These are phyloP conservation scores for Aspergillus nidulans DNA, from an alignment of 495 filamentous ascomycete genomes.

Conservation along the genomic window DNA sequence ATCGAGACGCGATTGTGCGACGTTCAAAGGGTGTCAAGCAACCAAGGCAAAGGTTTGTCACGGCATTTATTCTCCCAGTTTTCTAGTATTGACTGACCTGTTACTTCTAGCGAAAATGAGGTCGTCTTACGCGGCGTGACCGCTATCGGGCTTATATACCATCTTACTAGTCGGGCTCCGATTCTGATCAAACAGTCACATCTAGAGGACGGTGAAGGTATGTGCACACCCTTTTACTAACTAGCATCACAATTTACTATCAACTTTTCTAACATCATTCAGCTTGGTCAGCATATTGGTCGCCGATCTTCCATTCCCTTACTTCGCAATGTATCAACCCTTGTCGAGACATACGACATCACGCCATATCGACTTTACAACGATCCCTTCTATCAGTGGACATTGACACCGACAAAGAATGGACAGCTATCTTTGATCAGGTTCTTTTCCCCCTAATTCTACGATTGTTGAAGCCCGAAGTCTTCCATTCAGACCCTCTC, in stretches of 20 bases:
- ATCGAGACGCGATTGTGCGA: constrained; percentile 56
- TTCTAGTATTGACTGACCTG: not conserved
- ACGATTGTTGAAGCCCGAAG: constrained; percentile 86
- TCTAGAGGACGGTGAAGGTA: constrained; percentile 80
- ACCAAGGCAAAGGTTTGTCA: constrained; percentile 53
- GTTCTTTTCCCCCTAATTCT: constrained; percentile 93
- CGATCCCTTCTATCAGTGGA: constrained; percentile 78
- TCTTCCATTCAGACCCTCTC: constrained; percentile 84
- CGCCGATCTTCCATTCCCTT: constrained; percentile 84
- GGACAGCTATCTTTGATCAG: constrained; percentile 91
- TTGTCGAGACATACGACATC: constrained; percentile 85
- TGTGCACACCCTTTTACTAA: constrained; percentile 9
- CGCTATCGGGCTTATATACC: constrained; percentile 73
- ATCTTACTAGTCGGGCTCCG: constrained; percentile 75
- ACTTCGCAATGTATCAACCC: constrained; percentile 91
- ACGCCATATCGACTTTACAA: constrained; percentile 84
- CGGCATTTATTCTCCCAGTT: not conserved
- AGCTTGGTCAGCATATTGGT: constrained; percentile 99
- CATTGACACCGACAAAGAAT: constrained; percentile 78
- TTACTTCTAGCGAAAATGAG: constrained; percentile 57
- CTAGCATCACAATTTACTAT: constrained; percentile 13
- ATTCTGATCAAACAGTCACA: constrained; percentile 87
- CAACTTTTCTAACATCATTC: not conserved
- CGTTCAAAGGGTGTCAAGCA: constrained; percentile 51
- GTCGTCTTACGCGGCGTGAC: constrained; percentile 73